phyloP scores from a whole-genome alignment of 768 basidiomycete genomes.

The Tricholomella constricta region DNA sequence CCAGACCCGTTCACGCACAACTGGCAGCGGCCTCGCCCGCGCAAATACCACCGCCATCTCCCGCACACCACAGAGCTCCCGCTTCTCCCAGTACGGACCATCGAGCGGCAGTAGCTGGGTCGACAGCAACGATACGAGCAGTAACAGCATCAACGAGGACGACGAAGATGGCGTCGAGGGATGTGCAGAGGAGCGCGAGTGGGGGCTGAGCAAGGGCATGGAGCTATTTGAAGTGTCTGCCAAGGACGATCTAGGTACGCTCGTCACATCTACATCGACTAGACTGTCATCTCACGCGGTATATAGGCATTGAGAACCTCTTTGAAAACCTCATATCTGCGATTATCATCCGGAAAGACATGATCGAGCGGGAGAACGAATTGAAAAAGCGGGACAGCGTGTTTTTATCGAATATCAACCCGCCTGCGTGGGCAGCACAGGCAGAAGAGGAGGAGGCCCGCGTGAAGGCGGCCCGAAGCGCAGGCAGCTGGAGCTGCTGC shows the following conservation, averaged over 20 bases:
- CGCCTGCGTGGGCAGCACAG: constrained; percentile 78
- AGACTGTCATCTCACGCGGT: not conserved
- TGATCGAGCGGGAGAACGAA: constrained; percentile 81
- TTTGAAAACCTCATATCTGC: constrained; percentile 80
- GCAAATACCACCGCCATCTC: constrained; percentile 50
- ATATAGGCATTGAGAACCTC: constrained; percentile 73
- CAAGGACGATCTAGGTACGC: constrained; percentile 81
- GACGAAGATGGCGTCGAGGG: constrained; percentile 59
- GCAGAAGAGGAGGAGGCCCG: constrained; percentile 80
- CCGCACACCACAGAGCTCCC: constrained; percentile 54
- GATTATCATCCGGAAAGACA: constrained; percentile 77
- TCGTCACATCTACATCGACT: constrained; percentile 10
- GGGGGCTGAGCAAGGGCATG: constrained; percentile 83
- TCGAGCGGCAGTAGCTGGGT: constrained; percentile 54
- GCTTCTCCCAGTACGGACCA: constrained; percentile 60
- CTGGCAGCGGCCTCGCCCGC: constrained; percentile 41
- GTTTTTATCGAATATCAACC: constrained; percentile 60
- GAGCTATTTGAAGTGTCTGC: constrained; percentile 91
- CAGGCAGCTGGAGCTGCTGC: constrained; percentile 73
- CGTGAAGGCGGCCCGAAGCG: constrained; percentile 48
- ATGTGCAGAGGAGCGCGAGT: constrained; percentile 56
- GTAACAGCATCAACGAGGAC: constrained; percentile 67
- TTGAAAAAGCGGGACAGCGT: constrained; percentile 83
- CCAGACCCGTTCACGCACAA: constrained; percentile 47
- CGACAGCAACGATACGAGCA: constrained; percentile 60